Evolutionary conservation across 2,329 filamentous ascomycete species (phyloP), one percentile per base, ranked within the genome.

Genomic region (Aspergillus chevalieri): DNA sequence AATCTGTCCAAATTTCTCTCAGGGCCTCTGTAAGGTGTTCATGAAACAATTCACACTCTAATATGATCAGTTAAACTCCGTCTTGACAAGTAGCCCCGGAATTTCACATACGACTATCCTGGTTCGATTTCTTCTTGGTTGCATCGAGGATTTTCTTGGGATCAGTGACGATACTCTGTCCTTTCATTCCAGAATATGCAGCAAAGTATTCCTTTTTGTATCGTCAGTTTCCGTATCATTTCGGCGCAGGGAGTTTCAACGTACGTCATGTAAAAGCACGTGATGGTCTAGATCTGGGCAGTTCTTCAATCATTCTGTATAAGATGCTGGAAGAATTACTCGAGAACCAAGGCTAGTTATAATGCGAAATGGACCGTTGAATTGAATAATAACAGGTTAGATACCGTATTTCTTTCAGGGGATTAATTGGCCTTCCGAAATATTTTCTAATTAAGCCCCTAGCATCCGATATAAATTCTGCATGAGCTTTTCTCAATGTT

Each of bases 1-100:
- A 9, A 30, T 51, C 46, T 3, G 48, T 51, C 48, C 48, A 53
- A 42, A 47, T 26, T 22, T 48, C 38, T 41, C 22, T 15, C 28
- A 53, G 24, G 19, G 39, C n/a, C 4, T 51, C 48, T n/a, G 26
- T 14, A 17, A 33, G 9, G 21, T 50, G 36, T n/a, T 46, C 36
- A 14, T 42, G 39, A 5, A 42, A 19, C 15, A n/a, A 19, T 7
- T 42, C 21, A 22, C 39, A 24, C 14, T 42, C 39, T 42, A 42
- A 10, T 14, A 42, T 39, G 36, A 19, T 42, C 19, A 22, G 21
- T 21, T 6, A 24, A 26, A 21, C n/a, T 26, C 12, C 14, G 15
- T 15, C 6, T 30, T 8, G 12, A 14, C 8, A 22, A 28, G 39
- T 38, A n/a, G 17, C 38, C 19, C 15, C 17, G 26, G 4, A 12